Base-by-base conservation (phyloP, 345 rosid species). In the Eutrema heterophyllum region DNA sequence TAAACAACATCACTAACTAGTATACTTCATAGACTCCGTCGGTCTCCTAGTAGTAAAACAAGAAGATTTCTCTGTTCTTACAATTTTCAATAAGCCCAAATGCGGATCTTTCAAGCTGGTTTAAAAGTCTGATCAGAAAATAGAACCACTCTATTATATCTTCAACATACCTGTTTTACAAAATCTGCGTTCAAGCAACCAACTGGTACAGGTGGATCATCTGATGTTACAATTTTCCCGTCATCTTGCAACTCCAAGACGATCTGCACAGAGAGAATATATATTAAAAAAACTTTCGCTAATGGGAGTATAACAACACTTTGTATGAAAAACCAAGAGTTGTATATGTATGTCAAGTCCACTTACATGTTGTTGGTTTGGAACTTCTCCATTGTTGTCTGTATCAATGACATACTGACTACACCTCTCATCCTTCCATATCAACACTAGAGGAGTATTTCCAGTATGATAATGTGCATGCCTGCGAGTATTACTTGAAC, bases 351-450 rank as follows among this genome's bases (percentile, higher is more conserved):
- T 13, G 73, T 38, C 29, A 58, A 36, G 21, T 58, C 46, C 58
- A 79, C 52, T 65, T 78, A 90, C 97, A 90, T 82, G 92, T 70
- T 95, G 98, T 72, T 87, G 85, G 68, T 72, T 83, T 18, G 82
- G 92, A 75, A 92, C 76, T 72, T 90, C 81, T 40, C 99, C 99
- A 72, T 89, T 86, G 81, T 81, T 83, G 52, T 95, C 99, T 2
- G 99, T 92, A 81, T 95, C 99, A 35, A 95, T 87, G 71, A 92
- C 97, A 82, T 87, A 95, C 75, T 86, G 97, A 80, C 97, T 92
- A 71, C 97, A 95, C 32, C 81, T 85, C 73, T 85, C 94, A 72
- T 95, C 99, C 78, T 92, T 95, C 99, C 99, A 95, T 40, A 92
- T 91, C 82, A 95, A 81, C 46, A 87, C 91, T n/a, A 95, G 82